Evolutionary conservation across 345 rosid genomes (phyloP).

Genomic region (Pelargonium nanum): DNA sequence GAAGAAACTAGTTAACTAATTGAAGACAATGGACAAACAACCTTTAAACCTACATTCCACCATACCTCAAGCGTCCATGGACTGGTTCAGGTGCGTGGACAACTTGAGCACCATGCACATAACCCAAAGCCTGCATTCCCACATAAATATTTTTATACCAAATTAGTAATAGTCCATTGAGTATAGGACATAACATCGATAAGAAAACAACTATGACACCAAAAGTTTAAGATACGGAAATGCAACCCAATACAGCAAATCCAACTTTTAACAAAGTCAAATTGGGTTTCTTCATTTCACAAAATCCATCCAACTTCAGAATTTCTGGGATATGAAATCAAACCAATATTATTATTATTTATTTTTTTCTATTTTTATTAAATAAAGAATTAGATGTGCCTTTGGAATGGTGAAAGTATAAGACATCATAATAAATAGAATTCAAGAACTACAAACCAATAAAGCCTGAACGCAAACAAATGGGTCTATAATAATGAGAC

Average conservation of each 20-base stretch:
- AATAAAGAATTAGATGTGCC: no score
- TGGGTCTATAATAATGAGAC: no score
- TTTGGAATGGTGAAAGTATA: no score
- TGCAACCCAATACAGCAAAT: neutral
- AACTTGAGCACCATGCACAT: conserved; percentile 76
- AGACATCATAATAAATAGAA: no score
- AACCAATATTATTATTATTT: neutral
- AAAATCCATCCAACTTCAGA: no score
- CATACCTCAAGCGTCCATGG: conserved; percentile 92
- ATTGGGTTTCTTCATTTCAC: neutral
- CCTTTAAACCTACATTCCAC: conserved; percentile 9
- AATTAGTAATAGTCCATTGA: neutral
- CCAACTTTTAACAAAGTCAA: neutral
- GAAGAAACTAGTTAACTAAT: neutral
- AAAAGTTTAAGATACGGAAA: neutral
- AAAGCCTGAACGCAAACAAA: no score
- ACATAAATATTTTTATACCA: neutral
- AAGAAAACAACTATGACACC: neutral
- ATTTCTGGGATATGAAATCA: neutral
- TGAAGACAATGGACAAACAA: neutral
- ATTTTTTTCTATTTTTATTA: neutral
- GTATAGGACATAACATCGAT: no score
- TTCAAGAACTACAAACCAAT: no score
- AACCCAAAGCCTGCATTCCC: conserved; percentile 74
- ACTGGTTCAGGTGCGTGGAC: conserved; percentile 87